A percentile compares a stretch with the other conserved stretches of the same genome.
Conservation (phyloP, 23 red algal species). For the Gracilaria caudata region DNA sequence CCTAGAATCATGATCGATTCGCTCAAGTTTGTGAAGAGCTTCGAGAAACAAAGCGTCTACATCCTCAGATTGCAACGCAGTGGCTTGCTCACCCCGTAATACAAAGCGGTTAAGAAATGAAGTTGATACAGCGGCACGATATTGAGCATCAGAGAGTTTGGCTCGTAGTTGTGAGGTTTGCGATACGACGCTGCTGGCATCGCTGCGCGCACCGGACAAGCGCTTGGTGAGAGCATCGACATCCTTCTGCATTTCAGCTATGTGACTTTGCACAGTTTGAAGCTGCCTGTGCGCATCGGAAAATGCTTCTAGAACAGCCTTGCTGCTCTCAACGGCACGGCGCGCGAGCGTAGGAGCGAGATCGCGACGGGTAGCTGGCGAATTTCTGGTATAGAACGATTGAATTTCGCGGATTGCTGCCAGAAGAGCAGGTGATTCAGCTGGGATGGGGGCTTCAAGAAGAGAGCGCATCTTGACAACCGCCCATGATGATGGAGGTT, state of each 20-base stretch:
- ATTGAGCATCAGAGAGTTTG: conserved; percentile 49
- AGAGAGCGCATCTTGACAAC: conserved; percentile 65
- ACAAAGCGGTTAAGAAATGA: conserved; percentile 78
- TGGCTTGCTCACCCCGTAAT: conserved; percentile 27
- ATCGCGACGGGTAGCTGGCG: conserved; percentile 39
- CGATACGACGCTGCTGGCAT: conserved; percentile 60
- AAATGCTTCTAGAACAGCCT: conserved; percentile 64
- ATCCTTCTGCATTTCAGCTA: conserved; percentile 58
- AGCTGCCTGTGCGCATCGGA: conserved; percentile 41
- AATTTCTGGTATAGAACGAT: conserved; percentile 44
- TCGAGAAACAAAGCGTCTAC: conserved; percentile 65
- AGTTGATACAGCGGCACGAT: conserved; percentile 41
- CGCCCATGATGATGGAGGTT: conserved; percentile 45
- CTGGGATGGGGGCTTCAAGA: conserved; percentile 54
- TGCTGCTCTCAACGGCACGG: conserved; percentile 33
- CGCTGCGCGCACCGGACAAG: conserved; percentile 65
- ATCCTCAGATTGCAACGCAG: conserved; percentile 42
- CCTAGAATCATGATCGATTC: conserved; percentile 59
- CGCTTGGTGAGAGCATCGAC: conserved; percentile 63
- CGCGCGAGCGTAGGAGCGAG: conserved; percentile 35
- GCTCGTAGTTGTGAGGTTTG: conserved; percentile 61
- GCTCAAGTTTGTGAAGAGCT: conserved; percentile 64
- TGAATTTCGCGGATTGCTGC: conserved; percentile 43
- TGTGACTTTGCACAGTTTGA: conserved; percentile 39
- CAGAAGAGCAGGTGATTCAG: conserved; percentile 44